Conservation (phyloP, 164 flowering plant genomes). For the Vitis labrusca region DNA sequence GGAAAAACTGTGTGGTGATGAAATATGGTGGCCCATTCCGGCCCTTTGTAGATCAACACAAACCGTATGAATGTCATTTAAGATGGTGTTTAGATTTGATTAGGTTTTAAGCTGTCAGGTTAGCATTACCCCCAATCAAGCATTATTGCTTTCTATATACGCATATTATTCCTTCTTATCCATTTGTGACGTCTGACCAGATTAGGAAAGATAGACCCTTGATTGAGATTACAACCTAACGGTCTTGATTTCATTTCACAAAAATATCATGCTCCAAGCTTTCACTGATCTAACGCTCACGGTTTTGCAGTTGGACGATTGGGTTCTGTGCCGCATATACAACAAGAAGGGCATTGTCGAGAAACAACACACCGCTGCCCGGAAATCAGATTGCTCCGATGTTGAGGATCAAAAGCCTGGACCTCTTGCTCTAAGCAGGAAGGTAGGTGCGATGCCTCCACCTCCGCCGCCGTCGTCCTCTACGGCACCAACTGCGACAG, state of each 20-base stretch:
- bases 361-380: conserved; percentile 23
- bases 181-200: not conserved
- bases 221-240: not conserved
- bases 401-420: conserved; percentile 44
- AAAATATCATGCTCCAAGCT: not conserved
- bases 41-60: too few species aligned
- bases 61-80: too few species aligned
- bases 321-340: conserved; percentile 82
- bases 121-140: not conserved
- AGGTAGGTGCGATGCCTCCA: not conserved
- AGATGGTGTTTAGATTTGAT: not conserved
- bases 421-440: not conserved
- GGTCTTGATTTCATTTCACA: not conserved
- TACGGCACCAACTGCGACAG: conserved; percentile 8
- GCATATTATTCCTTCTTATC: conserved; percentile 18
- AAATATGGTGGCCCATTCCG: too few species aligned
- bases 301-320: conserved; percentile 62
- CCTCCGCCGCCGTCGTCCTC: conserved; percentile 15
- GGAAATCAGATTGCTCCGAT: not conserved
- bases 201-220: not conserved
- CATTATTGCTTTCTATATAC: conserved; percentile 4
- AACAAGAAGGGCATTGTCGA: conserved; percentile 65
- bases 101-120: not conserved
- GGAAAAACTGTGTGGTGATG: too few species aligned
- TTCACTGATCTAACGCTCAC: conserved; percentile 9